Evolutionary conservation across 352 stramenopile species (phyloP).

Genomic region (Phytophthora chlamydospora): DNA sequence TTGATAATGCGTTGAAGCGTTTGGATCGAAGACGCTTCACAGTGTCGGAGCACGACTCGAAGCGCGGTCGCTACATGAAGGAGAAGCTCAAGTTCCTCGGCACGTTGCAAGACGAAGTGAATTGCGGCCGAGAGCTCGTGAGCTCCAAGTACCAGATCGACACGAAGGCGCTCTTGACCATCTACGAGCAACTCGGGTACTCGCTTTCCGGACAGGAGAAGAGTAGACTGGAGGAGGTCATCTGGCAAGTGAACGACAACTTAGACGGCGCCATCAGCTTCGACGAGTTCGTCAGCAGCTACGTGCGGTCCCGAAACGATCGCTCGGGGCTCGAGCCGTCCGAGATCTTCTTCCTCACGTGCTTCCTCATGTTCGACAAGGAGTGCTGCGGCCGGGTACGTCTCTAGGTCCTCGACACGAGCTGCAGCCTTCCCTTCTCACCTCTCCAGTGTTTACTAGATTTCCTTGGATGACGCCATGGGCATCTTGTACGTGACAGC

Average conservation of each 20-base stretch:
- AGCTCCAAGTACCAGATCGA: conserved; percentile 60
- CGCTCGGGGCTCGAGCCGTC: conserved; percentile 69
- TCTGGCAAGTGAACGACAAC: conserved; percentile 86
- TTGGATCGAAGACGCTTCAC: conserved; percentile 26
- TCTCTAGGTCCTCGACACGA: conserved; percentile 1
- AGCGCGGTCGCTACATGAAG: conserved; percentile 45
- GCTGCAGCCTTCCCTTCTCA: background rate
- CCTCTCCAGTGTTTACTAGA: conserved; percentile 34
- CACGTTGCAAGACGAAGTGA: conserved; percentile 65
- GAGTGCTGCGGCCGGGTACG: conserved; percentile 65
- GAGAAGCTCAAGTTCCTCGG: conserved; percentile 53
- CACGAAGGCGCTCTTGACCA: conserved; percentile 44
- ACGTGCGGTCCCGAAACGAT: conserved; percentile 67
- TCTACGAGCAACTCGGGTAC: conserved; percentile 69
- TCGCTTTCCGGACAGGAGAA: conserved; percentile 37
- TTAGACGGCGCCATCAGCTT: conserved; percentile 75
- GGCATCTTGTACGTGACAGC: conserved; percentile 64
- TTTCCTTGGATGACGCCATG: conserved; percentile 80
- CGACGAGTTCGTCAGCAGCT: conserved; percentile 80
- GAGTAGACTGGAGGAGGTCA: conserved; percentile 64
- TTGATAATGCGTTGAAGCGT: conserved; percentile 11
- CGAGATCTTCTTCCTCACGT: conserved; percentile 85
- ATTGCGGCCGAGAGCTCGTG: conserved; percentile 60
- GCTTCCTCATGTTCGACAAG: conserved; percentile 87
- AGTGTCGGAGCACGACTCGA: conserved; percentile 41